Evolutionary conservation across 768 basidiomycete genomes (phyloP).

Genomic region (Multifurca ochricompacta): DNA sequence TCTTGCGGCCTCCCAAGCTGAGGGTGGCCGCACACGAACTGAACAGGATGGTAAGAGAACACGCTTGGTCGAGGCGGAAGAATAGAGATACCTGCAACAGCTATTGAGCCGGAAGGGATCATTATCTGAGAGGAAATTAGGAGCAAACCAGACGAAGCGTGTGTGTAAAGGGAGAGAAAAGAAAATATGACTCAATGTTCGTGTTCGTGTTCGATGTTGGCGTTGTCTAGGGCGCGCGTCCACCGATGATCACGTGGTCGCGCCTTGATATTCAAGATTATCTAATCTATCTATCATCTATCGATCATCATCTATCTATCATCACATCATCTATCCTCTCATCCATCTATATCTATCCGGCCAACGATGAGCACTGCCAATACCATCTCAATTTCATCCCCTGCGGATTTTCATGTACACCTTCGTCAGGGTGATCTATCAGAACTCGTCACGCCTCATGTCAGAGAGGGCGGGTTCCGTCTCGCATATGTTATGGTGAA

Average conservation of each 20-base stretch:
- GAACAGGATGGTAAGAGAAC: conserved; percentile 10
- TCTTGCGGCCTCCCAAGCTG: conserved; percentile 74
- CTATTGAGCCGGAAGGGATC: conserved; percentile 80
- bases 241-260: conserved; percentile 22
- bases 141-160: not conserved
- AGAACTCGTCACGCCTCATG: conserved; percentile 81
- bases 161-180: not conserved
- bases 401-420: conserved; percentile 95
- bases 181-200: not conserved
- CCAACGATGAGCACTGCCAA: conserved; percentile 28
- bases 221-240: too few species aligned
- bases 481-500: conserved; percentile 96
- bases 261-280: too few species aligned
- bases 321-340: too few species aligned
- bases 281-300: too few species aligned
- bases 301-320: too few species aligned
- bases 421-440: conserved; percentile 83
- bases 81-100: conserved; percentile 59
- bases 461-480: conserved; percentile 79
- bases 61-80: not conserved
- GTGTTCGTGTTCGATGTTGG: too few species aligned
- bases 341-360: too few species aligned
- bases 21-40: conserved; percentile 92
- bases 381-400: conserved; percentile 47
- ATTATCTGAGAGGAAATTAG: conserved; percentile 12